A percentile compares a stretch with the other conserved stretches of the same genome.
Conservation (phyloP, 371 early-diverging fungal genomes). For the Zychaea mexicana region DNA sequence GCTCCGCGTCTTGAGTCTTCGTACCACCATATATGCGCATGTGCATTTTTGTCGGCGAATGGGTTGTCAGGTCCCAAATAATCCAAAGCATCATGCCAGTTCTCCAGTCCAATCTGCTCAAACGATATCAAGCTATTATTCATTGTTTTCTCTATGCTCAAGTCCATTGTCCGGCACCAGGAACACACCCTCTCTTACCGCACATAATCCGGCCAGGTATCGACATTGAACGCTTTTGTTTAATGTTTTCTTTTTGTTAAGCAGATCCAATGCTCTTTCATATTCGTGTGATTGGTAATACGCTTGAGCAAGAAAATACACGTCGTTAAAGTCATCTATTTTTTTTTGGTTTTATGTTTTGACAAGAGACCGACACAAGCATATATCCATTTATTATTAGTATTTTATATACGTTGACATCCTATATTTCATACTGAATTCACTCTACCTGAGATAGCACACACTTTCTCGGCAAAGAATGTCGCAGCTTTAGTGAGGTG, state of each 20-base stretch:
- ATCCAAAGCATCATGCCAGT: conserved; percentile 62
- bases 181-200: conserved; percentile 47
- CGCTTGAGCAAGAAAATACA: conserved; percentile 59
- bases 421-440: too few relatives aligned
- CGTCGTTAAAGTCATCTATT: conserved; percentile 61
- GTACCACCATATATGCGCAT: background rate
- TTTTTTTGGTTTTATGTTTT: background rate
- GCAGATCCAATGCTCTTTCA: conserved; percentile 57
- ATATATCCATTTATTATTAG: too few relatives aligned
- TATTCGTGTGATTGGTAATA: conserved; percentile 65
- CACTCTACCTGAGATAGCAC: conserved; percentile 7
- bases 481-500: conserved; percentile 15
- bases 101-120: conserved; percentile 60
- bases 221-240: conserved; percentile 61
- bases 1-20: conserved; percentile 3
- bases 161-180: background rate
- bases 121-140: too few relatives aligned
- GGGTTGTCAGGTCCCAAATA: conserved; percentile 61
- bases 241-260: conserved; percentile 49
- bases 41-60: conserved; percentile 34
- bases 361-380: too few relatives aligned
- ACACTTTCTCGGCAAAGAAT: conserved; percentile 15
- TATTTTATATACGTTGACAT: too few relatives aligned
- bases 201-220: conserved; percentile 64
- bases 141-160: too few relatives aligned